A percentile compares a stretch with the other conserved stretches of the same genome.
Conservation (phyloP, 164 flowering plant species). For the Platanus orientalis region DNA sequence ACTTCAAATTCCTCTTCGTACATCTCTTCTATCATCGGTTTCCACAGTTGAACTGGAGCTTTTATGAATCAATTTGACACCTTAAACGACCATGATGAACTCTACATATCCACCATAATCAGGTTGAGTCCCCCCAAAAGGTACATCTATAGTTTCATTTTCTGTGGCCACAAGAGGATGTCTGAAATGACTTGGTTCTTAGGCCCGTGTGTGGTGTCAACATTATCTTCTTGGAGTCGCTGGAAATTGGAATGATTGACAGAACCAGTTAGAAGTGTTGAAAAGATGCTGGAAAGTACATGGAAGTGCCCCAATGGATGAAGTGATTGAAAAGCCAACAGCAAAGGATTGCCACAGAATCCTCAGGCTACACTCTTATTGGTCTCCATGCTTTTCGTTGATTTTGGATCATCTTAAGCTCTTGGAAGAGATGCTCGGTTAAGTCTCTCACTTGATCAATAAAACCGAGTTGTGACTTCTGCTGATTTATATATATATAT, state of each 20-base stretch:
- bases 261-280: conserved; percentile 15
- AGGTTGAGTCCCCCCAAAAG: too few relatives aligned
- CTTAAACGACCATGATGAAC: conserved; percentile 28
- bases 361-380: conserved; percentile 88
- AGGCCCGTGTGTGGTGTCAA: conserved; percentile 87
- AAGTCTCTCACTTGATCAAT: too few relatives aligned
- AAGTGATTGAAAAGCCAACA: conserved; percentile 97
- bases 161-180: too few relatives aligned
- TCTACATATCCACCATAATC: not conserved
- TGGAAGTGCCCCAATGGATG: conserved; percentile 65
- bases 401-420: conserved; percentile 53
- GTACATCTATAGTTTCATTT: too few relatives aligned
- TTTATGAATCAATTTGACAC: conserved; percentile 97
- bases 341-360: conserved; percentile 81
- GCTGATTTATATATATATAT: too few relatives aligned
- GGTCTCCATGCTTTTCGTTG: conserved; percentile 88
- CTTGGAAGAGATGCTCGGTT: conserved; percentile 70
- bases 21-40: conserved; percentile 99
- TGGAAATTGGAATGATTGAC: conserved; percentile 48
- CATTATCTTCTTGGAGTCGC: conserved; percentile 86
- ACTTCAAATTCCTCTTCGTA: conserved; percentile 87
- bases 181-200: too few relatives aligned
- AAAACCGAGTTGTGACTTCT: too few relatives aligned
- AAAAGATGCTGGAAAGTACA: not conserved
- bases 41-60: conserved; percentile 94